A percentile compares a stretch with the other conserved stretches of the same genome.
phyloP scores from a whole-genome alignment of 192 early-diverging fungal genomes.

The Coemansia sp. region DNA sequence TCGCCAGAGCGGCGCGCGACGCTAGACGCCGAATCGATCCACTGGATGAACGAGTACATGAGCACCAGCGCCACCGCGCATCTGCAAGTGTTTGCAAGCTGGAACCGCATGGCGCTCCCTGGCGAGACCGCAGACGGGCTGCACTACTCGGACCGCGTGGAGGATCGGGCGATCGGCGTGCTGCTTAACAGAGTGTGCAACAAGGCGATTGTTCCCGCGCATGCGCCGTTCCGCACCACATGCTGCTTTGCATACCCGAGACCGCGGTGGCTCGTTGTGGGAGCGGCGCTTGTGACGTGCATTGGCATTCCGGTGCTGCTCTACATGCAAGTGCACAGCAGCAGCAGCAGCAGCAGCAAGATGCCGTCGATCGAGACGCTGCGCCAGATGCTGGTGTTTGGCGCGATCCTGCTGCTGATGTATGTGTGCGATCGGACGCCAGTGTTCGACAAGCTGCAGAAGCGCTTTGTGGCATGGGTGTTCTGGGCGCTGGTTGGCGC shows the following conservation, averaged over 20 bases:
- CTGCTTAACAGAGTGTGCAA: slow-evolving; percentile 69
- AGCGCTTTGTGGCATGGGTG: slow-evolving; percentile 51
- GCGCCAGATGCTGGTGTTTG: slow-evolving; percentile 57
- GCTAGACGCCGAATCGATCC: slow-evolving; percentile 51
- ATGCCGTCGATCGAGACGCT: slow-evolving; percentile 47
- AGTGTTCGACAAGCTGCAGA: slow-evolving; percentile 66
- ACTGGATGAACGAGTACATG: slow-evolving; percentile 60
- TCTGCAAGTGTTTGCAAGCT: slow-evolving; percentile 55
- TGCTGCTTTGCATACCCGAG: slow-evolving; percentile 62
- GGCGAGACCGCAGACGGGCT: slow-evolving; percentile 65
- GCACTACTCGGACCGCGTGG: slow-evolving; percentile 60
- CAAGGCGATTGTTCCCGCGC: slow-evolving; percentile 33
- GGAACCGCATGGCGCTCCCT: slow-evolving; percentile 52
- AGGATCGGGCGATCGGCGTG: slow-evolving; percentile 55
- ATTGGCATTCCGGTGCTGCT: slow-evolving; percentile 25
- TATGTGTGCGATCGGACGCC: slow-evolving; percentile 68
- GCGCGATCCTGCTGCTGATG: slow-evolving; percentile 58
- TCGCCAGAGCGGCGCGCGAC: slow-evolving; percentile 46
- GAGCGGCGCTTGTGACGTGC: slow-evolving; percentile 28
- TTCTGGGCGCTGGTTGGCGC: slow-evolving; percentile 54
- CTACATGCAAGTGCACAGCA: background rate
- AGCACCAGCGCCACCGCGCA: slow-evolving; percentile 1
- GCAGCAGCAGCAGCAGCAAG: background rate
- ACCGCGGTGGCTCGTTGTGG: slow-evolving; percentile 47
- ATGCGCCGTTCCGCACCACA: slow-evolving; percentile 55